Conservation (phyloP, 2,329 filamentous ascomycete genomes). For the Curvularia eragrostidis region DNA sequence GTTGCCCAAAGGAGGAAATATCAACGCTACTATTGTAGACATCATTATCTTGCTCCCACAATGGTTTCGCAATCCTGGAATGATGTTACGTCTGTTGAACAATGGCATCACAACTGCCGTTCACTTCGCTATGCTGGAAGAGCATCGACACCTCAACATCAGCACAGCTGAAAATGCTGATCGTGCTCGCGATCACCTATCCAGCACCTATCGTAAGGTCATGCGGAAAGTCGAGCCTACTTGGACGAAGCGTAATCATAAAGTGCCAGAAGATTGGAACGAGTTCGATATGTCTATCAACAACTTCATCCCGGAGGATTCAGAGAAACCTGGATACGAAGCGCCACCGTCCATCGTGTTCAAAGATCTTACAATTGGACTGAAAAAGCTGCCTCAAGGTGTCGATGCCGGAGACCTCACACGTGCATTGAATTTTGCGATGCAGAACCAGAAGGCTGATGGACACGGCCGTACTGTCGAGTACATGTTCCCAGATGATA, state of each 20-base stretch:
- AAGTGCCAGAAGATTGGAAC: constrained; percentile 18
- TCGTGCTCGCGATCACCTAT: constrained; percentile 19
- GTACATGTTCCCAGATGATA: constrained; percentile 30
- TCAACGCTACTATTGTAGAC: constrained; percentile 30
- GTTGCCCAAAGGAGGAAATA: constrained; percentile 1
- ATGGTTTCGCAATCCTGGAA: constrained; percentile 23
- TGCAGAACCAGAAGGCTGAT: constrained; percentile 13
- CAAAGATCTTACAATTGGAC: constrained; percentile 22
- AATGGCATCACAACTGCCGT: constrained; percentile 22
- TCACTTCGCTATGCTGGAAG: constrained; percentile 26
- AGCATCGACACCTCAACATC: constrained; percentile 18
- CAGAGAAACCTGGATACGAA: background rate
- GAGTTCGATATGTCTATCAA: constrained; percentile 2
- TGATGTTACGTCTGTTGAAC: constrained; percentile 22
- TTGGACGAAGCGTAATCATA: constrained; percentile 22
- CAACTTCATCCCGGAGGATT: constrained; percentile 17
- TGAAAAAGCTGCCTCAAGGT: constrained; percentile 32
- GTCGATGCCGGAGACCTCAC: constrained; percentile 36
- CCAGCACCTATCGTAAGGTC: constrained; percentile 24
- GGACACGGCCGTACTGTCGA: constrained; percentile 3
- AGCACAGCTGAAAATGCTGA: constrained; percentile 2
- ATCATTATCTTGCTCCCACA: constrained; percentile 26
- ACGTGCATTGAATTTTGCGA: constrained; percentile 27
- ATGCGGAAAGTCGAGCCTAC: constrained; percentile 18
- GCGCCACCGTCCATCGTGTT: constrained; percentile 21